Evolutionary conservation across 148 eudicot species (phyloP).

Genomic region (Rheum nobile): DNA sequence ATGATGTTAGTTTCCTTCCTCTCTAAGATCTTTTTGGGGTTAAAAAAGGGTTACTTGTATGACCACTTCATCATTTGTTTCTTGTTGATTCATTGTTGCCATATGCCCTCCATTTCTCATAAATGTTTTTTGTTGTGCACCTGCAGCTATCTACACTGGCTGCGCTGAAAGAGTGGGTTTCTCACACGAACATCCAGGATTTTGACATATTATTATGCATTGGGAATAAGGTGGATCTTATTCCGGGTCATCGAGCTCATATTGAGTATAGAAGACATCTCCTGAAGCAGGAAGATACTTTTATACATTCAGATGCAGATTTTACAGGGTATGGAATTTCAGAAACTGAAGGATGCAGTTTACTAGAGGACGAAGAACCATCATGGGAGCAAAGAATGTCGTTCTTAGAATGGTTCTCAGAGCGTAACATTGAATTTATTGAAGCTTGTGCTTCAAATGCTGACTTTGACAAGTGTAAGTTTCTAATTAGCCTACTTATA

Average conservation of each 20-base stretch:
- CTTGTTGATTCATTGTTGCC: neutral
- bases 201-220: constrained; percentile 81
- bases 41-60: neutral
- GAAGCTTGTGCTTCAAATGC: constrained; percentile 89
- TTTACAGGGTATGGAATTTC: constrained; percentile 55
- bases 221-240: constrained; percentile 96
- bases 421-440: constrained; percentile 66
- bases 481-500: neutral
- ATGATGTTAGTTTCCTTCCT: constrained; percentile 39
- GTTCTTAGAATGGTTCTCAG: constrained; percentile 76
- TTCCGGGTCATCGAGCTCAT: constrained; percentile 83
- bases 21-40: neutral
- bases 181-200: constrained; percentile 55
- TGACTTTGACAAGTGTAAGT: constrained; percentile 83
- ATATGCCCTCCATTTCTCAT: neutral
- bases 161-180: constrained; percentile 74
- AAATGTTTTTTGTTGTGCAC: constrained; percentile 9
- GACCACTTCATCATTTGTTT: neutral
- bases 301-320: constrained; percentile 26
- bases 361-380: constrained; percentile 54
- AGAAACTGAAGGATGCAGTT: constrained; percentile 82
- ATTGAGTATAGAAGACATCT: constrained; percentile 61
- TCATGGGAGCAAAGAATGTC: constrained; percentile 44
- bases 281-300: constrained; percentile 32
- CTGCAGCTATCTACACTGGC: constrained; percentile 68